phyloP scores from a whole-genome alignment of 768 basidiomycete species.

The Tulasnella sp. region DNA sequence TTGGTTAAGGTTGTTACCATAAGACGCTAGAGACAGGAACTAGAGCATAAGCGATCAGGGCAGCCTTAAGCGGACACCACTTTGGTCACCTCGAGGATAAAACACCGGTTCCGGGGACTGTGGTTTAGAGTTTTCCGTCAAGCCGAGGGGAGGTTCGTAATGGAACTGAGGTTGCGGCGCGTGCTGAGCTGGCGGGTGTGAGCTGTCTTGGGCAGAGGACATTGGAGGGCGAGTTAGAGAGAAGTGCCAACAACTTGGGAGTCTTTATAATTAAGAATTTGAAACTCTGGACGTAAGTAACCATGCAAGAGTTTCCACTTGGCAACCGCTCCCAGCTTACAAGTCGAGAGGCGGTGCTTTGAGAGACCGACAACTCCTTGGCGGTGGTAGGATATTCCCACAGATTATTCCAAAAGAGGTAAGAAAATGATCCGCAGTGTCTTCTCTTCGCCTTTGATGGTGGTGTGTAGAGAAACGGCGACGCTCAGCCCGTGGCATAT shows the following conservation, averaged over 20 bases:
- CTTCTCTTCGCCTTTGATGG: not conserved
- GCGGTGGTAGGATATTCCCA: not conserved
- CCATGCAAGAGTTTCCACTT: not conserved
- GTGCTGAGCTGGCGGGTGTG: not conserved
- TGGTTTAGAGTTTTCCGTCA: not conserved
- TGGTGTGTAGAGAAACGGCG: not conserved
- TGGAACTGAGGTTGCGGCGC: not conserved
- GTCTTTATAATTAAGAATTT: not conserved
- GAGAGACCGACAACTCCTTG: not conserved
- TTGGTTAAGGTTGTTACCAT: not conserved
- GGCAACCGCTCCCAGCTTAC: conserved; percentile 2
- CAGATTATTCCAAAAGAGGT: not conserved
- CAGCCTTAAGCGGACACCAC: too few relatives aligned
- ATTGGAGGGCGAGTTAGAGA: not conserved
- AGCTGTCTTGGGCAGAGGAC: not conserved
- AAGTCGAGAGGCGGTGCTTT: conserved; percentile 7
- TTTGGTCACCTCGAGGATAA: not conserved
- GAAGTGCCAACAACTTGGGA: not conserved
- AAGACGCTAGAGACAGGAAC: not conserved
- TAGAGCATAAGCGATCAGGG: not conserved
- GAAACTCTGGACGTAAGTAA: not conserved
- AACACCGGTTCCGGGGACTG: not conserved
- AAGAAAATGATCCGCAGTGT: not conserved
- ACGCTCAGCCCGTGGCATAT: not conserved
- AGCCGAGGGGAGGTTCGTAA: not conserved